A percentile compares a stretch with the other conserved stretches of the same genome.
Evolutionary conservation across 2,329 filamentous ascomycete genomes (phyloP).

Genomic region (Hirsutella rhossiliensis): DNA sequence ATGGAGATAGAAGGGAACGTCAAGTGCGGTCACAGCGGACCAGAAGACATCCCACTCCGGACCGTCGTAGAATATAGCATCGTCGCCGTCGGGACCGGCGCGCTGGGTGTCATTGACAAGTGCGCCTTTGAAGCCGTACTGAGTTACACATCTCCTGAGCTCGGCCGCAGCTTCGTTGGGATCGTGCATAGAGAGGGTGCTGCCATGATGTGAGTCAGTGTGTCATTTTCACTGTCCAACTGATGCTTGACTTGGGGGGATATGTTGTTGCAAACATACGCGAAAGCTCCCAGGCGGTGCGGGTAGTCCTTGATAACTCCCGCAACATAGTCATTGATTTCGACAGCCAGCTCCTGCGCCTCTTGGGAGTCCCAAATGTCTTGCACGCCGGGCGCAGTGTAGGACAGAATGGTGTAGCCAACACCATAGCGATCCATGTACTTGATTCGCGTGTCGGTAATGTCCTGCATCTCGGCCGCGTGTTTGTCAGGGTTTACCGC

Average conservation of each 20-base stretch:
- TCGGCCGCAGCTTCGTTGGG: constrained; percentile 36
- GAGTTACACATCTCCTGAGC: constrained; percentile 37
- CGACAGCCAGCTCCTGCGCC: constrained; percentile 27
- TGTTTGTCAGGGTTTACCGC: constrained; percentile 47
- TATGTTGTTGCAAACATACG: constrained; percentile 14
- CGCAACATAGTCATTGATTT: constrained; percentile 29
- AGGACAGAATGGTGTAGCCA: constrained; percentile 34
- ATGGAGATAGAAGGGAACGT: constrained; percentile 54
- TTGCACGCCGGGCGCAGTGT: constrained; percentile 36
- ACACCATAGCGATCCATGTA: constrained; percentile 34
- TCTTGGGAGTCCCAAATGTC: constrained; percentile 28
- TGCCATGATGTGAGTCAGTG: constrained; percentile 5
- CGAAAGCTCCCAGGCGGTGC: constrained; percentile 33
- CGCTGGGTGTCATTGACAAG: constrained; percentile 52
- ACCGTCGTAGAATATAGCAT: constrained; percentile 52
- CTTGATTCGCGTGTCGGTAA: constrained; percentile 26
- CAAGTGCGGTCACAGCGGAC: constrained; percentile 42
- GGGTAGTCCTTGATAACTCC: constrained; percentile 23
- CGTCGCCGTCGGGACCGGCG: constrained; percentile 43
- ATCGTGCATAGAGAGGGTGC: constrained; percentile 39
- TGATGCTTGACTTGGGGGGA: neutral
- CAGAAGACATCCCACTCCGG: constrained; percentile 51
- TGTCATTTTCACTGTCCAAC: neutral
- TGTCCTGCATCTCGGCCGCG: constrained; percentile 36
- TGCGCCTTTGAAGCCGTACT: constrained; percentile 50